Conservation (phyloP, 352 stramenopile genomes). For the Pythium sp. region DNA sequence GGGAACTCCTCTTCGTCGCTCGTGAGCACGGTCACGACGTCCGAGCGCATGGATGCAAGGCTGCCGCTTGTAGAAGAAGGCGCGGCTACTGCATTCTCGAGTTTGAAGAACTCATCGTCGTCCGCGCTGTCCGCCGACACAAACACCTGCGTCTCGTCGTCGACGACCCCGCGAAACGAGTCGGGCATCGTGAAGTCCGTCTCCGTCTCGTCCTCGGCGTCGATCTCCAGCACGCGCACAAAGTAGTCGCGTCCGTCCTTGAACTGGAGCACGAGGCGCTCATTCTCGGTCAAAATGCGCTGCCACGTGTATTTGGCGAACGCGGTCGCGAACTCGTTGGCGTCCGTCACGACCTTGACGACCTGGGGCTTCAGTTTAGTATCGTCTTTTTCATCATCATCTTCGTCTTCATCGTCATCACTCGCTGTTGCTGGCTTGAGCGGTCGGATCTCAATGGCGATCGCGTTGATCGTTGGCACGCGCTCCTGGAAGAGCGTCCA, state of each 20-base stretch:
- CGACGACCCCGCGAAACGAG: constrained; percentile 64
- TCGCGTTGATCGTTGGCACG: constrained; percentile 33
- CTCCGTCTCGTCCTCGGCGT: constrained; percentile 67
- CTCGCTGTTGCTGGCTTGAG: constrained; percentile 16
- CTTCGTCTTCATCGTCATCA: constrained; percentile 15
- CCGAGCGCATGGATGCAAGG: constrained; percentile 44
- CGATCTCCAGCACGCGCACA: constrained; percentile 65
- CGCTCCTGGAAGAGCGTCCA: constrained; percentile 75
- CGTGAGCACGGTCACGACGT: constrained; percentile 76
- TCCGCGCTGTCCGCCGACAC: constrained; percentile 51
- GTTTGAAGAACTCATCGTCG: constrained; percentile 26
- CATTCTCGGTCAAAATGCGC: constrained; percentile 76
- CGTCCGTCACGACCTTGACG: constrained; percentile 35
- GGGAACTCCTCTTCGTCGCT: constrained; percentile 88
- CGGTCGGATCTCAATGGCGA: constrained; percentile 73
- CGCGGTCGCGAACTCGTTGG: constrained; percentile 42
- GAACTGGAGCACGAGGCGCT: constrained; percentile 60
- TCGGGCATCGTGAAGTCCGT: constrained; percentile 86
- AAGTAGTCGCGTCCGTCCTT: constrained; percentile 59
- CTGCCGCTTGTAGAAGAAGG: constrained; percentile 13
- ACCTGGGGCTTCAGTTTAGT: background rate
- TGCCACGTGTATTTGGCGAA: constrained; percentile 57
- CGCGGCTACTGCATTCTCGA: constrained; percentile 35
- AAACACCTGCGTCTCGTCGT: constrained; percentile 58
- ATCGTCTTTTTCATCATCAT: constrained; percentile 19